Evolutionary conservation across 495 filamentous ascomycete genomes (phyloP), one percentile per base, ranked within the genome.

Genomic region (Tuber microsphaerosporum): DNA sequence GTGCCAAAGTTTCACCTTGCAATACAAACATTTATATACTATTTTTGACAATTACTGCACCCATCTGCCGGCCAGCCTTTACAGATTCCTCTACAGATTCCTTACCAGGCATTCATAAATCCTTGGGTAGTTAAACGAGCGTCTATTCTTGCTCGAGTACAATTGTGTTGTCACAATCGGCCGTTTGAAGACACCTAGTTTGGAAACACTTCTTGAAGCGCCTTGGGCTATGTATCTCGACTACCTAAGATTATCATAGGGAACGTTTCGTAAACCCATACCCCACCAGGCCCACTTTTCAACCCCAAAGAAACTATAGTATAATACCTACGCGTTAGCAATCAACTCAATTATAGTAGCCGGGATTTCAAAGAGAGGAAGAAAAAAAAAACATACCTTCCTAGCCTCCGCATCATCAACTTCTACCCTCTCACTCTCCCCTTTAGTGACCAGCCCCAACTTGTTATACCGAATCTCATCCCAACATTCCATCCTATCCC

Each of bases 401-500:
- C 73, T 78, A 42, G 75, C 81, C 56, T 78, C 75, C 34, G 77
- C 77, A 19, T 82, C 81, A 2, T 72, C 76, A 1, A 74, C 69
- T n/a, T 48, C 70, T 17, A 69, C 79, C n/a, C 75, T 73, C n/a
- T 69, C 77, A 17, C 71, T 88, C 75, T 87, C 84, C 37, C 82
- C 85, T 76, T 87, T 86, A 70, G 91, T 91, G 81, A 98, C 89
- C 79, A 97, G 85, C 0, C 94, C 92, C 61, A 98, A 80, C 81
- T 85, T 89, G 20, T 86, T 88, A 70, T 85, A 87, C 79, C 91
- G 84, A 46, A 97, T 84, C 75, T 89, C 84, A 86, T 87, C 92
- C 93, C 93, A 97, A 84, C 97, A 88, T 82, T 95, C 93, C 76
- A 86, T 87, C 46, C 94, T 87, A 81, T 97, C 90, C 0, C 93